phyloP scores from a whole-genome alignment of 805 yeast species.

The Candida orba region DNA sequence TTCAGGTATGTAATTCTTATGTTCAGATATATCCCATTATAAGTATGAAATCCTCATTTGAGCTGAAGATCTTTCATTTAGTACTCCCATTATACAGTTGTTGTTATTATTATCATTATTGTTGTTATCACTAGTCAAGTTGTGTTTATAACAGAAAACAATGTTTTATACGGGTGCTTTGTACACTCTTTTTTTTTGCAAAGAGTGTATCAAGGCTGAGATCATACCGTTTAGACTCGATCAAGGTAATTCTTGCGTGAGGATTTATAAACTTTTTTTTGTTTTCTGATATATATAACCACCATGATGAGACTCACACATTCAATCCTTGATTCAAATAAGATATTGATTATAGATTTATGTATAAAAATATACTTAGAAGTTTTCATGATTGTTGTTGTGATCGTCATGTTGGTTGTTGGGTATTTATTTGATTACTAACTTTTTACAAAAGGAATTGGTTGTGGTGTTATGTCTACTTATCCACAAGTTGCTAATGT shows the following conservation, averaged over 20 bases:
- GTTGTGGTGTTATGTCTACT: constrained; percentile 81
- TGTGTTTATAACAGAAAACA: constrained; percentile 7
- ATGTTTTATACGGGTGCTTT: constrained; percentile 16
- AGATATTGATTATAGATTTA: too few species aligned
- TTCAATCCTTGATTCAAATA: background rate
- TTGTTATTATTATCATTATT: too few species aligned
- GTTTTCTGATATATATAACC: constrained; percentile 6
- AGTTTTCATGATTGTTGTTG: too few species aligned
- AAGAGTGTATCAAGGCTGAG: constrained; percentile 42
- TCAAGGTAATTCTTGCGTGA: constrained; percentile 81
- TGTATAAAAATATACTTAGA: too few species aligned
- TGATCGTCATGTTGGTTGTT: background rate
- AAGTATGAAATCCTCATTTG: background rate
- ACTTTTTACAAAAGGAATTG: constrained; percentile 59
- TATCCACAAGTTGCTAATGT: constrained; percentile 82
- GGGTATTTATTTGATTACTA: constrained; percentile 1
- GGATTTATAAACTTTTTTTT: constrained; percentile 30
- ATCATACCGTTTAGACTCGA: constrained; percentile 72
- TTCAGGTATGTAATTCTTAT: constrained; percentile 54
- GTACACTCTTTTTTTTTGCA: background rate
- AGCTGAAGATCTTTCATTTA: background rate
- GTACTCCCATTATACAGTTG: background rate
- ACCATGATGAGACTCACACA: background rate
- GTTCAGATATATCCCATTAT: background rate
- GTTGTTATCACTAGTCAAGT: background rate